Base-by-base conservation (phyloP, 202 grass and related monocot genomes). In the Zoysia matrella region DNA sequence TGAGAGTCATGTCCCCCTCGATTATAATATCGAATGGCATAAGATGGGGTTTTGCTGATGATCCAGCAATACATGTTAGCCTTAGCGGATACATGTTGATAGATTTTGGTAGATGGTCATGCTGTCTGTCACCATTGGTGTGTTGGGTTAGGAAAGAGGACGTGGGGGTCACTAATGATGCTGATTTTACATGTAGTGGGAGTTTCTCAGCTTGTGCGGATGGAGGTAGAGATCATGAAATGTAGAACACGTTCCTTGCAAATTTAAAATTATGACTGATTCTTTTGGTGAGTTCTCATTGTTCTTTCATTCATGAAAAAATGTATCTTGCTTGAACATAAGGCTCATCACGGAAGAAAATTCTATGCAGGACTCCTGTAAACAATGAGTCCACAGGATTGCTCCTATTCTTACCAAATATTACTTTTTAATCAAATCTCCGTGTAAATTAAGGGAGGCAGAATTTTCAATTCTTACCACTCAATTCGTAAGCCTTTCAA, bases 181-280 rank as follows among this genome's bases (percentile, higher is more conserved):
- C 67, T 60, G 45, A 67, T 66, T 72, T 65, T 76, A 65, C 44
- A 47, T 52, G 87, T 60, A 60, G 76, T 68, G 43, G 4, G 55
- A 22, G 30, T 36, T 82, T 50, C 50, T 60, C 11, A 30, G 69
- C 56, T 83, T 41, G n/a, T 58, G 55, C 36, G 44, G 51, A 41
- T 16, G 55, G 14, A 58, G 75, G 30, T 74, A 83, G 88, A 58
- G 65, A 14, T 76, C 77, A 40, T 68, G 67, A 68, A 62, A 55
- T 77, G 67, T 78, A 74, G 57, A 74, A 48, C 48, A 47, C 53
- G 64, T 64, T 60, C 47, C 7, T 50, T 56, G 63, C 79, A 83
- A 80, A 52, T 76, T 90, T 90, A 36, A 36, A 36, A 36, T 36
- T 36, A 1, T 90, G 84, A 83, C 82, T 7, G 40, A 53, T 87